Base-by-base conservation (phyloP, 345 rosid genomes). In the Eucalyptus pauciflora region DNA sequence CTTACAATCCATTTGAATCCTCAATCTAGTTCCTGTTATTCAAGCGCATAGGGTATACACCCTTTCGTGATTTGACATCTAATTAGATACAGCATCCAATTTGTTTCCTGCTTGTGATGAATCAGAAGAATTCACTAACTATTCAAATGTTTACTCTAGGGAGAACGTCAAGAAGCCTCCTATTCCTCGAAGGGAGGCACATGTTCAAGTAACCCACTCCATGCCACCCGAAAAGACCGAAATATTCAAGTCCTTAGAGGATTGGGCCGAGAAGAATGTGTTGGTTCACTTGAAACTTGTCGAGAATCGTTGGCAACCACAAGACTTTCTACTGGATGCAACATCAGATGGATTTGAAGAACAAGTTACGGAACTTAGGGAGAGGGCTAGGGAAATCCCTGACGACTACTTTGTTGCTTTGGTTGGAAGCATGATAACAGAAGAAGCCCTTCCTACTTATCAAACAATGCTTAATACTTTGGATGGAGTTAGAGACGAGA, bases 291-390 rank as follows among this genome's bases (percentile, higher is more conserved):
- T 97, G 88, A 96, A 95, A 90, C 96, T 95, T 12, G 97, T 97
- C 14, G 99, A 97, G 93, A 95, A 97, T 86, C 94, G 96, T 43
- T 97, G 99, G 99, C 99, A 96, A 86, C 96, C 98, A 33, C 97
- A 96, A 87, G 97, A 95, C 91, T 97, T 96, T 91, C 94, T 97
- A 89, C 99, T 96, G 0, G 96, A 96, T 83, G 94, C 99, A 56
- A 91, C 95, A n/a, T 94, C 96, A 2, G 94, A 95, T 64, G 99
- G 96, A 56, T 96, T 97, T 54, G 90, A 95, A 45, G 99, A 97
- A 27, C 97, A 96, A 91, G 96, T 96, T 22, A 94, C 69, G 88
- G 99, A 95, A 92, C 90, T 97, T 45, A 93, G 98, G 91, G 95
- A 93, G 90, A 95, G 99, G 89, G 95, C 98, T 29, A 95, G 90